Percentiles rank a stretch among this genome's conserved stretches.
Conservation (phyloP, 148 eudicot species). For the Fagopyrum homotropicum region DNA sequence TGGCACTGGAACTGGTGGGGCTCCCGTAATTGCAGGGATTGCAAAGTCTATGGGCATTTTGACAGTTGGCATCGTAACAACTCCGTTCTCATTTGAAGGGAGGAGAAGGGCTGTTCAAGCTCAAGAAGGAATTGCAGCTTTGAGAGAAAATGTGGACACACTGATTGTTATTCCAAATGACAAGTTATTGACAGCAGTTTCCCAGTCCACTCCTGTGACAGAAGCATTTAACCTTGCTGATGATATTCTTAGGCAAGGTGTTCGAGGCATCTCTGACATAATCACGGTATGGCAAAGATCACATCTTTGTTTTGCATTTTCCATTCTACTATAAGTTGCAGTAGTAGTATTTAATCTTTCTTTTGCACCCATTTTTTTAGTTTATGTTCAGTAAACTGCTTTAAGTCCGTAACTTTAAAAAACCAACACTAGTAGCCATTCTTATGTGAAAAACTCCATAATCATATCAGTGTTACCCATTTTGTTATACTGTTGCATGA, state of each 20-base stretch:
- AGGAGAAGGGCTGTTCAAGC: conserved; percentile 96
- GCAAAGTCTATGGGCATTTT: conserved; percentile 95
- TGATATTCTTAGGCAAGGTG: conserved; percentile 98
- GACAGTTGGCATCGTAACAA: conserved; percentile 98
- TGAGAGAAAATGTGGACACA: conserved; percentile 96
- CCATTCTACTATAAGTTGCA: neutral
- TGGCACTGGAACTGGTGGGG: conserved; percentile 99
- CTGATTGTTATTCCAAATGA: conserved; percentile 97
- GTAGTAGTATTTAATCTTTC: neutral
- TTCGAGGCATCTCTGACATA: conserved; percentile 97
- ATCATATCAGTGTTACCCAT: neutral
- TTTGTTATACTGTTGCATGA: no score
- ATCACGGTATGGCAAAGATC: conserved; percentile 54
- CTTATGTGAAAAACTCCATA: neutral
- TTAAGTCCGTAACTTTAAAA: neutral
- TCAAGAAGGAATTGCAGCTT: conserved; percentile 97
- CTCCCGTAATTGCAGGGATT: conserved; percentile 86
- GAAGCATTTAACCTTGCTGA: conserved; percentile 98
- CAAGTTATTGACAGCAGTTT: conserved; percentile 88
- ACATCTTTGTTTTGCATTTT: conserved; percentile 9
- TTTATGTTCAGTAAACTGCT: no score
- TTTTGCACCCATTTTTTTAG: neutral
- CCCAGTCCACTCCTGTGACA: conserved; percentile 94
- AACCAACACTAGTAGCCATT: neutral
- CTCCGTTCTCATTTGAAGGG: conserved; percentile 95